A percentile compares a stretch with the other conserved stretches of the same genome.
Conservation (phyloP, 2,329 filamentous ascomycete genomes). For the Pestalotiopsis sp. region DNA sequence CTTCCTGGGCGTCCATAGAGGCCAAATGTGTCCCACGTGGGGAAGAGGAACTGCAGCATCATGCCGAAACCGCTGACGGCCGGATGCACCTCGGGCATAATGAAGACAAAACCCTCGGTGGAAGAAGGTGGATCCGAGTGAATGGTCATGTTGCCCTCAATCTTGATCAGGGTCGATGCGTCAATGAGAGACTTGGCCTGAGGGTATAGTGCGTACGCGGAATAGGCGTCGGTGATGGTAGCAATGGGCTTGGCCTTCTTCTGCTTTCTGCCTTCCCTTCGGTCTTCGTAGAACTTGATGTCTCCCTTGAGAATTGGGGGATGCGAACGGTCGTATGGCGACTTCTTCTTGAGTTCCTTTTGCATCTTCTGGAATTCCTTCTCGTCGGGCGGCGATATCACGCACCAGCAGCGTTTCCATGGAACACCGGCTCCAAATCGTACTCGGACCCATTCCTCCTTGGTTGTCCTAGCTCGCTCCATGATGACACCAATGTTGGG, state of each 20-base stretch:
- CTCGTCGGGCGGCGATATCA: conserved; percentile 89
- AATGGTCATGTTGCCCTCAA: conserved; percentile 89
- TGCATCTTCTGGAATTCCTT: conserved; percentile 86
- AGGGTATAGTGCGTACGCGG: conserved; percentile 93
- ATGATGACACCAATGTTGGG: conserved; percentile 92
- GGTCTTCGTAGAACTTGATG: conserved; percentile 92
- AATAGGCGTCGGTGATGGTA: conserved; percentile 86
- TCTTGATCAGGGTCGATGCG: conserved; percentile 89
- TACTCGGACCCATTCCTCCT: conserved; percentile 93
- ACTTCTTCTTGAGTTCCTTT: conserved; percentile 81
- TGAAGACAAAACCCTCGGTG: conserved; percentile 93
- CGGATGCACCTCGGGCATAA: conserved; percentile 95
- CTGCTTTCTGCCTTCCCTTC: conserved; percentile 75
- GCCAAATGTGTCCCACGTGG: conserved; percentile 89
- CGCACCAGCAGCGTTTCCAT: conserved; percentile 96
- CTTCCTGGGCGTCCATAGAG: conserved; percentile 89
- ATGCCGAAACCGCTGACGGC: conserved; percentile 94
- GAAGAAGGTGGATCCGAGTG: conserved; percentile 77
- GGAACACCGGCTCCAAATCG: conserved; percentile 94
- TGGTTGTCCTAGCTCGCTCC: conserved; percentile 74
- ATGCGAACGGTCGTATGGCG: conserved; percentile 76
- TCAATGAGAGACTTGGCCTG: conserved; percentile 93
- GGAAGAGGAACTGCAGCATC: conserved; percentile 90
- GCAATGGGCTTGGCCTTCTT: conserved; percentile 92
- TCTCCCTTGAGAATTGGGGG: conserved; percentile 75